phyloP scores from a whole-genome alignment of 1,284 basidiomycete genomes.

The Termitomyces sp. region DNA sequence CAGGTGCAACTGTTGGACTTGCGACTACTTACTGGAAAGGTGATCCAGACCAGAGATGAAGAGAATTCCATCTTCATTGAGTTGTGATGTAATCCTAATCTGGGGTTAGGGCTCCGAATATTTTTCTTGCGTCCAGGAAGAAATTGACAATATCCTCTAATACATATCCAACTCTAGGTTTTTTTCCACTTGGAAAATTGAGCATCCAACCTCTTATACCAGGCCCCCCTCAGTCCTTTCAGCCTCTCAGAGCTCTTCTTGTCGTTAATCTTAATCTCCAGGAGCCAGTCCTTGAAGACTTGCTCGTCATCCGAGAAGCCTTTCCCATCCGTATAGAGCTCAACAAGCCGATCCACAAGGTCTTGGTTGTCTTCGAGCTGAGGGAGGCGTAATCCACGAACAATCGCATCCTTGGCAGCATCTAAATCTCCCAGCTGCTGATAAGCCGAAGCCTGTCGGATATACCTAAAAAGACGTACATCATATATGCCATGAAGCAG shows the following conservation, averaged over 20 bases:
- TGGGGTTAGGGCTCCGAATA: constrained; percentile 8
- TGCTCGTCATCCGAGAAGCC: constrained; percentile 23
- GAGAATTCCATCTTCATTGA: too few species aligned
- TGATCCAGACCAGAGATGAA: too few species aligned
- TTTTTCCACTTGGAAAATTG: constrained; percentile 17
- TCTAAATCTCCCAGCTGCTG: constrained; percentile 19
- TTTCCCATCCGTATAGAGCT: constrained; percentile 25
- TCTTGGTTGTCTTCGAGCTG: constrained; percentile 23
- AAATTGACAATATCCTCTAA: too few species aligned
- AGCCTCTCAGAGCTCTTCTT: constrained; percentile 19
- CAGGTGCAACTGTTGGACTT: too few species aligned
- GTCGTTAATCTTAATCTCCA: constrained; percentile 19
- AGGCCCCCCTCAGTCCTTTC: constrained; percentile 18
- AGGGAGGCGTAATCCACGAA: constrained; percentile 19
- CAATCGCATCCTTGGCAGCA: constrained; percentile 22
- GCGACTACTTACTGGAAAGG: too few species aligned
- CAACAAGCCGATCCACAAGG: constrained; percentile 25
- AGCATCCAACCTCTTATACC: constrained; percentile 15
- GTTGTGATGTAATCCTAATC: neutral
- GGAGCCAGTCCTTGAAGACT: constrained; percentile 20
- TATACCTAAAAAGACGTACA: constrained; percentile 17
- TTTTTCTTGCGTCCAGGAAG: too few species aligned
- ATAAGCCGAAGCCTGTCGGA: constrained; percentile 24
- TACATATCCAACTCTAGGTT: neutral
- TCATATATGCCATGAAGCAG: neutral